phyloP scores from a whole-genome alignment of 169 alveolate genomes.

The Miamiensis avidus region DNA sequence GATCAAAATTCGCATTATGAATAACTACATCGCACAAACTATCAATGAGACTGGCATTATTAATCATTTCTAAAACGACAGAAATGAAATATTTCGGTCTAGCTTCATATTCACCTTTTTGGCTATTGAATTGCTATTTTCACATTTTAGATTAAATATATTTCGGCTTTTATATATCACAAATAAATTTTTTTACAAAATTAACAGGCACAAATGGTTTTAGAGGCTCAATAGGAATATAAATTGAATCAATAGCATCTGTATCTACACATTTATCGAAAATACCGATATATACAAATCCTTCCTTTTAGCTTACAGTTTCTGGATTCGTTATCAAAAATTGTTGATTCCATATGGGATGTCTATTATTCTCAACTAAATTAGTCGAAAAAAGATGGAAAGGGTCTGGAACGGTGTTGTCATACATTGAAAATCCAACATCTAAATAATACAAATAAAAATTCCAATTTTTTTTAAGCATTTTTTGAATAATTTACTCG shows the following conservation, averaged over 20 bases:
- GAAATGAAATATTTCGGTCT: slow-evolving; percentile 64
- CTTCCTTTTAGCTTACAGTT: slow-evolving; percentile 69
- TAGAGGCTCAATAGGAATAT: slow-evolving; percentile 71
- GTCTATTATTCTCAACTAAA: slow-evolving; percentile 73
- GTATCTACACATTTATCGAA: slow-evolving; percentile 67
- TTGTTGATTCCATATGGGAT: slow-evolving; percentile 87
- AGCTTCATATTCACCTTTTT: slow-evolving; percentile 56
- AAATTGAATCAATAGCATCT: slow-evolving; percentile 73
- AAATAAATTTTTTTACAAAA: slow-evolving; percentile 46
- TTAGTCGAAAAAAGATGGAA: slow-evolving; percentile 68
- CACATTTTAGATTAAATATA: no score
- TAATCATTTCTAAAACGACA: slow-evolving; percentile 64
- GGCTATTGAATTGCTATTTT: slow-evolving; percentile 23
- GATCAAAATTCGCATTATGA: slow-evolving; percentile 69
- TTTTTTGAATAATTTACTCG: slow-evolving; percentile 2
- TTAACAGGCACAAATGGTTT: slow-evolving; percentile 84
- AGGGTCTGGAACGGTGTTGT: slow-evolving; percentile 73
- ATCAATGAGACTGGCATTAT: slow-evolving; percentile 61
- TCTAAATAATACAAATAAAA: slow-evolving; percentile 37
- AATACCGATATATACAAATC: slow-evolving; percentile 76
- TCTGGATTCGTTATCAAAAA: slow-evolving; percentile 75
- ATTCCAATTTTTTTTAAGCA: not conserved
- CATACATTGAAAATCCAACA: slow-evolving; percentile 84
- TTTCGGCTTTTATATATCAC: slow-evolving; percentile 4
- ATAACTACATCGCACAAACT: slow-evolving; percentile 63